Percentiles rank a stretch among this genome's conserved stretches.
These are phyloP conservation scores for Stellera chamaejasme DNA, from an alignment of 345 rosid genomes.

Conservation along the genomic window DNA sequence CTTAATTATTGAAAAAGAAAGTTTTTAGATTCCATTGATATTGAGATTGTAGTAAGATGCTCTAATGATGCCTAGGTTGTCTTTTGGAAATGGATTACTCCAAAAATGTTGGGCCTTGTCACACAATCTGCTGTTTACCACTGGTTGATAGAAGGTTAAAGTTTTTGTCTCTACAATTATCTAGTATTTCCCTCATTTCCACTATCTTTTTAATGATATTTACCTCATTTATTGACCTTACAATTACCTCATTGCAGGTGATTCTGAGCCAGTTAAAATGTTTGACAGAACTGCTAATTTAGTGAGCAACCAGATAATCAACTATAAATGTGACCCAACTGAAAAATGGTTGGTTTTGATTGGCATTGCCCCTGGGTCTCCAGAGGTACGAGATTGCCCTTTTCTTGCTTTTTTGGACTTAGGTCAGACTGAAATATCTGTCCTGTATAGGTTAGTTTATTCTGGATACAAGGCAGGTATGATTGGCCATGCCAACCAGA, in stretches of 20 bases:
- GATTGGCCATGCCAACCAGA: too few relatives aligned
- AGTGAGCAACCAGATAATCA: constrained; percentile 89
- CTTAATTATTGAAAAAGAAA: too few relatives aligned
- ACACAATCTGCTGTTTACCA: constrained; percentile 88
- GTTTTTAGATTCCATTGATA: background rate
- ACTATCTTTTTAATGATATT: background rate
- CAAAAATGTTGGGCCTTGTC: constrained; percentile 89
- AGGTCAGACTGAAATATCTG: background rate
- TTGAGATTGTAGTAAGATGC: constrained; percentile 1
- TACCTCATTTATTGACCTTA: background rate
- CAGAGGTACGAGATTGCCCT: constrained; percentile 57
- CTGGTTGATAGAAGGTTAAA: constrained; percentile 94
- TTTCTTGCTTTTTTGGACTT: background rate
- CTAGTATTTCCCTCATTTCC: background rate
- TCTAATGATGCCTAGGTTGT: constrained; percentile 47
- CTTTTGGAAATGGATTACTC: constrained; percentile 98
- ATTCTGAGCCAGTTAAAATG: constrained; percentile 92
- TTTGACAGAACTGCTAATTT: constrained; percentile 95
- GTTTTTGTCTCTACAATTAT: constrained; percentile 12
- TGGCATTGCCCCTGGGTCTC: constrained; percentile 97
- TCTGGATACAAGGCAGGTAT: too few relatives aligned
- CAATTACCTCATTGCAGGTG: constrained; percentile 42
- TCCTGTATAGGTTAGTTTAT: too few relatives aligned
- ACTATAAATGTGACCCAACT: constrained; percentile 85
- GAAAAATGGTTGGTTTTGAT: constrained; percentile 98